phyloP scores from a whole-genome alignment of 2,329 filamentous ascomycete genomes.

The Talaromyces rugulosus region DNA sequence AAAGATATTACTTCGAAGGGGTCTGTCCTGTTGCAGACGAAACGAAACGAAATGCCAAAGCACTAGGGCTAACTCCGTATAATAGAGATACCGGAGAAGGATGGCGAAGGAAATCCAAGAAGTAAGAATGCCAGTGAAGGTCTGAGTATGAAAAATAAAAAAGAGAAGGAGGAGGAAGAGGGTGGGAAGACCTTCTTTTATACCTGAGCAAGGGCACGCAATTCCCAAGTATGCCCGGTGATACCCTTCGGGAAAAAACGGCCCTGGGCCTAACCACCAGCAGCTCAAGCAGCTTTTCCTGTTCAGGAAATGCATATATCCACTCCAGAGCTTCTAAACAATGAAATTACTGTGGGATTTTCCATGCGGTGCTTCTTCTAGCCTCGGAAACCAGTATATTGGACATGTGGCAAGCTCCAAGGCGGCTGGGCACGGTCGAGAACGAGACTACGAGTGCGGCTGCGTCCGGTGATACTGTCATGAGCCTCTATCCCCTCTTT shows the following conservation, averaged over 20 bases:
- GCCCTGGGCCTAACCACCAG: background rate
- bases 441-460: background rate
- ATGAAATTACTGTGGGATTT: background rate
- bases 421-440: background rate
- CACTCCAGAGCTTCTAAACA: background rate
- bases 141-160: background rate
- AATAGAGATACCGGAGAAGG: background rate
- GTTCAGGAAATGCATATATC: background rate
- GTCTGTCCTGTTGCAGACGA: too few relatives aligned
- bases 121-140: background rate
- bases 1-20: too few relatives aligned
- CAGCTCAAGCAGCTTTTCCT: background rate
- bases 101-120: background rate
- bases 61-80: background rate
- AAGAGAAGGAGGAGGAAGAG: background rate
- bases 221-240: background rate
- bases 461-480: background rate
- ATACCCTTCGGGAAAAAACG: background rate
- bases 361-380: background rate
- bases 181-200: background rate
- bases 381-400: background rate
- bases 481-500: background rate
- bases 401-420: background rate
- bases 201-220: background rate
- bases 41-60: too few relatives aligned